phyloP scores from a whole-genome alignment of 2,329 filamentous ascomycete genomes.

The Trichoderma sp. region DNA sequence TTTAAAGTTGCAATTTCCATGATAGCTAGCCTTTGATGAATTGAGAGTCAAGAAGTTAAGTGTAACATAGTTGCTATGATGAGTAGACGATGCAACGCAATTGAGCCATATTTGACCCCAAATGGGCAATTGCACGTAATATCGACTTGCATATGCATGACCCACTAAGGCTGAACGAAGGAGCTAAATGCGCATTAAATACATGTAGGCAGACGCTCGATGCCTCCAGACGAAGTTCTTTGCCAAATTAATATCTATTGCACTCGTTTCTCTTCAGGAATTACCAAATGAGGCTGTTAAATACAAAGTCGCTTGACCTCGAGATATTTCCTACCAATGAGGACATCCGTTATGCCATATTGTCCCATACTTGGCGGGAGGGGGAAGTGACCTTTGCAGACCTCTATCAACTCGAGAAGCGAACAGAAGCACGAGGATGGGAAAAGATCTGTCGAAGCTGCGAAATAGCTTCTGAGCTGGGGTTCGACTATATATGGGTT shows the following conservation, averaged over 20 bases:
- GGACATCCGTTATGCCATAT: constrained; percentile 27
- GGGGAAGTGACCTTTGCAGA: constrained; percentile 27
- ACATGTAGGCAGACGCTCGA: background rate
- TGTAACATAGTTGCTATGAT: background rate
- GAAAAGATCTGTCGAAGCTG: constrained; percentile 27
- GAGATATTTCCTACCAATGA: constrained; percentile 24
- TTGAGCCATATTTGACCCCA: background rate
- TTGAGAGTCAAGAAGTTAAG: background rate
- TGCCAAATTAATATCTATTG: background rate
- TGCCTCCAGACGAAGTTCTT: background rate
- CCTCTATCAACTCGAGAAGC: background rate
- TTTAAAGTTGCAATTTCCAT: background rate
- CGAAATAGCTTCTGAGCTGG: constrained; percentile 21
- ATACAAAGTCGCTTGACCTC: constrained; percentile 25
- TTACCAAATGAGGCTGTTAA: constrained; percentile 27
- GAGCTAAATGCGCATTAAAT: background rate
- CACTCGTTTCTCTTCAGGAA: background rate
- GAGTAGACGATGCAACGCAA: background rate
- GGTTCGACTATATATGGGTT: constrained; percentile 30
- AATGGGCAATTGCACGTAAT: background rate
- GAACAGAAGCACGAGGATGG: background rate
- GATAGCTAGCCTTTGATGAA: background rate
- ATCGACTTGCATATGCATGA: constrained; percentile 1
- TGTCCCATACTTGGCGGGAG: constrained; percentile 30
- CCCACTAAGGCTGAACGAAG: background rate